phyloP scores from a whole-genome alignment of 148 eudicot species.

The Pharnaceum exiguum region DNA sequence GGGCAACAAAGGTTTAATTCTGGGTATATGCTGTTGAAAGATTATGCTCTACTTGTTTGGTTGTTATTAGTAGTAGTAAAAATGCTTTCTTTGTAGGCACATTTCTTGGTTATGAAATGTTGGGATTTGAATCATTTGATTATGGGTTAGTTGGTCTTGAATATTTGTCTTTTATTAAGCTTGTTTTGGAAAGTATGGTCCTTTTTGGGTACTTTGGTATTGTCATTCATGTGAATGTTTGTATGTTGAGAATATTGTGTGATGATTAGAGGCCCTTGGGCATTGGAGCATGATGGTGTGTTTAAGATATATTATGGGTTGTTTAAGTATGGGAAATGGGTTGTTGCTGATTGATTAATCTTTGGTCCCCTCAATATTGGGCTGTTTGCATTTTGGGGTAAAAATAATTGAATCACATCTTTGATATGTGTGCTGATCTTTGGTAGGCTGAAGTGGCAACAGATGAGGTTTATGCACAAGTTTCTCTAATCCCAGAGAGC shows the following conservation, averaged over 20 bases:
- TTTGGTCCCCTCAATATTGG: constrained; percentile 29
- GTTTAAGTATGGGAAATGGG: constrained; percentile 18
- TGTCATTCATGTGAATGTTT: constrained; percentile 23
- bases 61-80: constrained; percentile 1
- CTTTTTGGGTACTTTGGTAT: constrained; percentile 1
- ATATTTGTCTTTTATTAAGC: background rate
- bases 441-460: constrained; percentile 77
- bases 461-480: constrained; percentile 93
- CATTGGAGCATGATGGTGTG: constrained; percentile 1
- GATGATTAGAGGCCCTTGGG: constrained; percentile 22
- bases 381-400: constrained; percentile 10
- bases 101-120: background rate
- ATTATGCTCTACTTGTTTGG: constrained; percentile 13
- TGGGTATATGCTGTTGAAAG: constrained; percentile 15
- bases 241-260: constrained; percentile 16
- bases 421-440: constrained; percentile 32
- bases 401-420: constrained; percentile 8
- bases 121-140: too few species aligned
- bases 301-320: too few species aligned
- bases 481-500: constrained; percentile 70
- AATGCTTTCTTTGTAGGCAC: background rate
- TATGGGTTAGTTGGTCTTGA: background rate
- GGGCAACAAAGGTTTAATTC: constrained; percentile 21
- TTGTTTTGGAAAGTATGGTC: constrained; percentile 9
- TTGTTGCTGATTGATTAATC: background rate